Base-by-base conservation (phyloP, 2,329 filamentous ascomycete species). In the Endothia cerciana region DNA sequence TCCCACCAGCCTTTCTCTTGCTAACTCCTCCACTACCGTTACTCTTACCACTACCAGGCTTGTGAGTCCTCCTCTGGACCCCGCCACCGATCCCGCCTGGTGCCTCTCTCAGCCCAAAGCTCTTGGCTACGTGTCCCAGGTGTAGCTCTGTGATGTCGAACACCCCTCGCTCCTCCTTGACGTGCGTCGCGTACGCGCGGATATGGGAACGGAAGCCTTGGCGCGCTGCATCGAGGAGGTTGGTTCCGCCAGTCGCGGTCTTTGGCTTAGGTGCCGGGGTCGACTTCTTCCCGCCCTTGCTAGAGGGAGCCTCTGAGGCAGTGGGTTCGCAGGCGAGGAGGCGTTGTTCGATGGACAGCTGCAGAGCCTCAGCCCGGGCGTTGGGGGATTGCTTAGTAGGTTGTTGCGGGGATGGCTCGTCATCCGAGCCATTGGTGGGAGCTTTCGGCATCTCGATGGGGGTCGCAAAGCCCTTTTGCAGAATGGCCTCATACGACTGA, bases 141-240 rank as follows among this genome's bases (percentile, higher is more conserved):
- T 99, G 95, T 57, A 99, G 80, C 73, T 92, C 87, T 67, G 92
- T 93, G 77, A 97, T 96, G 76, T 98, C 92, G 76, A 99, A 99
- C 75, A 91, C 94, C 62, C 83, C 82, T 62, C 95, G 86, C 80
- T 99, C 95, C 53, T 90, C 89, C 38, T 91, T 89, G 36, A 94
- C 87, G 77, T 99, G 95, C 0, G 95, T 99, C 2, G 95, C 93
- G 76, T 99, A 99, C 0, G 95, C 95, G 63, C 95, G 86, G 63
- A 99, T 90, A 74, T 98, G 94, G 60, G 92, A 95, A 74, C 96
- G 93, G 80, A 92, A 99, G 0, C 90, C 95, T 71, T 92, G 88
- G 25, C 93, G 87, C 0, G 91, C 94, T 72, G 93, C 85, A 72
- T 97, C 93, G 4, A 97, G 86, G 47, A 91, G 86, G 64, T 87